Conservation (phyloP, 2,329 filamentous ascomycete species). For the Colletotrichum limetticola region DNA sequence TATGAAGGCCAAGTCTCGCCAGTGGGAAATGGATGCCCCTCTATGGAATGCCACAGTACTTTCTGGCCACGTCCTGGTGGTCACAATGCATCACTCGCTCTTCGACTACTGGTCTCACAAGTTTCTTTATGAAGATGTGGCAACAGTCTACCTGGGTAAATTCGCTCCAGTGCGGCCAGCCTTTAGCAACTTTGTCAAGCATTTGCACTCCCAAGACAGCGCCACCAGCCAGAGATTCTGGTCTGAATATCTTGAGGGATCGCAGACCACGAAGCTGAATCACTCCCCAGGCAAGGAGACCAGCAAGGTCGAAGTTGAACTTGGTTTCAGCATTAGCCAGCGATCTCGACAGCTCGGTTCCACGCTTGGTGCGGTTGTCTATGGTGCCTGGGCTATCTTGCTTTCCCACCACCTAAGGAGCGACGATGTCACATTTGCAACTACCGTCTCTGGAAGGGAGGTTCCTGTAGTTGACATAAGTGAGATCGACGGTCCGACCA, state of each 20-base stretch:
- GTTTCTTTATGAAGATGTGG: slow-evolving; percentile 42
- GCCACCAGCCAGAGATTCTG: background rate
- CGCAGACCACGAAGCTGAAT: background rate
- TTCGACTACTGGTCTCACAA: slow-evolving; percentile 47
- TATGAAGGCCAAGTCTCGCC: background rate
- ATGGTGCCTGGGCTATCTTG: slow-evolving; percentile 35
- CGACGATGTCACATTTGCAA: slow-evolving; percentile 53
- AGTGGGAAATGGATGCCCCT: background rate
- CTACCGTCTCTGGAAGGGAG: slow-evolving; percentile 53
- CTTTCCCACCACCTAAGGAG: slow-evolving; percentile 37
- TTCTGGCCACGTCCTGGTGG: slow-evolving; percentile 32
- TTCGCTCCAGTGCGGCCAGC: background rate
- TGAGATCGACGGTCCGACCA: slow-evolving; percentile 56
- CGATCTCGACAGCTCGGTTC: background rate
- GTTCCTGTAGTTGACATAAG: slow-evolving; percentile 56
- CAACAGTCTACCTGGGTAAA: slow-evolving; percentile 1
- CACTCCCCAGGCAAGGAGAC: background rate
- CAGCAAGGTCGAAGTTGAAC: background rate
- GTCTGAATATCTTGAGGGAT: background rate
- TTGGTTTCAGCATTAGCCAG: slow-evolving; percentile 8
- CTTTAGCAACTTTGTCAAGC: slow-evolving; percentile 25
- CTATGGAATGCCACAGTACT: background rate
- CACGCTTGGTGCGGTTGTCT: slow-evolving; percentile 19
- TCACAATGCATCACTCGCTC: slow-evolving; percentile 46
- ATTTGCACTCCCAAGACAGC: background rate